Base-by-base conservation (phyloP, 768 basidiomycete genomes). In the Boletus insuetus region DNA sequence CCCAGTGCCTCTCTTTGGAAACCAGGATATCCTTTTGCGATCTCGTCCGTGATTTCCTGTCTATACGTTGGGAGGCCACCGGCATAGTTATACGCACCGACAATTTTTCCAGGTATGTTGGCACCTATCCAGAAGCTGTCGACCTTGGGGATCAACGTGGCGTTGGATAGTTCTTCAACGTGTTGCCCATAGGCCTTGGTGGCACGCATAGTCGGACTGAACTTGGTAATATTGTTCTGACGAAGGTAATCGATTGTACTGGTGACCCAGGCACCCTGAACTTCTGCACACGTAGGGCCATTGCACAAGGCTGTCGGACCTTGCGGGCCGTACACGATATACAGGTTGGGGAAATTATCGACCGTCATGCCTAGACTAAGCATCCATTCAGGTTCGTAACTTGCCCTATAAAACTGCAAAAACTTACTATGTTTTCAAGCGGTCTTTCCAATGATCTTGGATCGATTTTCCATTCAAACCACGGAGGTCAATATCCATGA, bases 1-100 rank as follows among this genome's bases (percentile, higher is more conserved):
- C 7, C 13, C 4, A 46, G 19, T 4, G 46, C 22, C 9, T 49
- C 48, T 10, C 38, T 29, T 17, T 29, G 24, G n/a, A 49, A 49
- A 19, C 48, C 10, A 4, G 48, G 48, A n/a, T 49, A 49, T 12
- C 48, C 48, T 7, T 34, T 20, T 14, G 45, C 49, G 1, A 60
- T 42, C 14, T 62, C 60, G 10, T 55, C 54, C 31, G 4, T 47
- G 38, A 62, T 62, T 48, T 63, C 57, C 19, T 19, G 40, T 12
- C 14, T 45, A 37, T 62, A 62, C 14, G 0, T 1, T 0, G 34
- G 3, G 13, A 58, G 26, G 11, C 58, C 58, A 4, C 19, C 58
- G 12, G 17, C 1, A 11, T 54, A 58, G n/a, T 58, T 50, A 22
- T 58, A 54, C 10, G 39, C 17, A 40, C 58, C 56, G 3, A 32